Evolutionary conservation across 1,284 basidiomycete genomes (phyloP).

Genomic region (Malassezia yamatoensis): DNA sequence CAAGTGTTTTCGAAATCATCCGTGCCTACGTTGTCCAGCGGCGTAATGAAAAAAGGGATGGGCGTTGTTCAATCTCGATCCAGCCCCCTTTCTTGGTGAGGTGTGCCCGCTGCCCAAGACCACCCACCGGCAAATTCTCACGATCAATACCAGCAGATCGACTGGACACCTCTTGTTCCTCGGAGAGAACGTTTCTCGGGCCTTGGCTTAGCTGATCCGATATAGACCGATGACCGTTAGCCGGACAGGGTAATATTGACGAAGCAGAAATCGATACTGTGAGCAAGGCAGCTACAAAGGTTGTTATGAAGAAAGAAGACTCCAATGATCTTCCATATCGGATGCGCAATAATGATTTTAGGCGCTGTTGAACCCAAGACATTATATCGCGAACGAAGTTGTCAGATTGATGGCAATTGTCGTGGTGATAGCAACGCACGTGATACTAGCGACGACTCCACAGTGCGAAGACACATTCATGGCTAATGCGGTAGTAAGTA

Average conservation of each 20-base stretch:
- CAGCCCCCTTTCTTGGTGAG: slow-evolving; percentile 29
- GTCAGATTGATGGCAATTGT: no score
- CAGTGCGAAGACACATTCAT: no score
- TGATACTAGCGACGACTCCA: no score
- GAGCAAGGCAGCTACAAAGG: slow-evolving; percentile 26
- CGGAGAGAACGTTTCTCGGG: slow-evolving; percentile 6
- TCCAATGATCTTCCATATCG: slow-evolving; percentile 8
- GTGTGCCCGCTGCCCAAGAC: slow-evolving; percentile 22
- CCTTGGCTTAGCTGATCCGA: neutral
- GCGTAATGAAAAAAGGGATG: slow-evolving; percentile 13
- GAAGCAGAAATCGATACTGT: slow-evolving; percentile 29
- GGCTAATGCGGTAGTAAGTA: no score
- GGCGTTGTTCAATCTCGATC: slow-evolving; percentile 30
- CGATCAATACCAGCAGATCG: neutral
- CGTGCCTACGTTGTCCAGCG: slow-evolving; percentile 2
- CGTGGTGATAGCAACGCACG: no score
- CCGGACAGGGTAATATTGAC: slow-evolving; percentile 33
- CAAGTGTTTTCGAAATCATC: no score
- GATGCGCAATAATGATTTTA: neutral
- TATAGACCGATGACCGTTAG: slow-evolving; percentile 12
- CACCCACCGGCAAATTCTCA: slow-evolving; percentile 1
- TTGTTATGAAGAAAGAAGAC: slow-evolving; percentile 25
- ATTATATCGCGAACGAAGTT: neutral
- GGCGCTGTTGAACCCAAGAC: neutral
- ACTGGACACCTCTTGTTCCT: slow-evolving; percentile 6